Base-by-base conservation (phyloP, 2,329 filamentous ascomycete genomes). In the Pseudogymnoascus sp. region DNA sequence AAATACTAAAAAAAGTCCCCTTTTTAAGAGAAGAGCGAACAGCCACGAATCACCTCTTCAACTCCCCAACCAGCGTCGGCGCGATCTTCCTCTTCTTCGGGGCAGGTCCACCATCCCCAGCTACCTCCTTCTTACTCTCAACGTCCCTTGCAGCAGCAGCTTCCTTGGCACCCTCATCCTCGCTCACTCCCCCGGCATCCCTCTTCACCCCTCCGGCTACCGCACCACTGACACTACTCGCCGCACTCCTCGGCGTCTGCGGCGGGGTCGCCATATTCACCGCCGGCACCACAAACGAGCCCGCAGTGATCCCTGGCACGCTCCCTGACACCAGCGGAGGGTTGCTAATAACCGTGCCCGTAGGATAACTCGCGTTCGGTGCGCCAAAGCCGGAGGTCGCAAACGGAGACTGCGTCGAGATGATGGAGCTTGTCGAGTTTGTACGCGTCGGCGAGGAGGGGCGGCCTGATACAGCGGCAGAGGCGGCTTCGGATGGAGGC, bases 191-290 rank as follows among this genome's bases (percentile, higher is more conserved):
- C 61, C 66, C 6, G 10, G 77, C 77, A 26, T 85, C 82, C 64
- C 82, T 75, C 70, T 85, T 86, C 13, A 74, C 72, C 28, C 74
- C 63, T 74, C 75, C 67, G 68, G 8, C 71, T 65, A 60, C 79
- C 15, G 52, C 52, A 76, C 62, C 80, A 71, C 68, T 82, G 1
- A 82, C 78, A 60, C 79, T 83, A 23, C 76, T 80, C 45, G 78
- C 76, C 4, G 81, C 79, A 67, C 81, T 83, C 57, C 83, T 79
- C 5, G 92, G 92, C 2, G 92, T 97, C 71, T 95, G 88, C 0
- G 92, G 94, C 2, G 94, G 92, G 6, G 92, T 96, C 35, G 89
- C 90, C 67, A 95, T 83, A 0, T 91, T 89, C 41, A 95, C 75
- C 0, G 80, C 79, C 0, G 77, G 76, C 2, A 82, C 75, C 3